phyloP scores from a whole-genome alignment of 768 basidiomycete species.

The Phaeotremella skinneri region DNA sequence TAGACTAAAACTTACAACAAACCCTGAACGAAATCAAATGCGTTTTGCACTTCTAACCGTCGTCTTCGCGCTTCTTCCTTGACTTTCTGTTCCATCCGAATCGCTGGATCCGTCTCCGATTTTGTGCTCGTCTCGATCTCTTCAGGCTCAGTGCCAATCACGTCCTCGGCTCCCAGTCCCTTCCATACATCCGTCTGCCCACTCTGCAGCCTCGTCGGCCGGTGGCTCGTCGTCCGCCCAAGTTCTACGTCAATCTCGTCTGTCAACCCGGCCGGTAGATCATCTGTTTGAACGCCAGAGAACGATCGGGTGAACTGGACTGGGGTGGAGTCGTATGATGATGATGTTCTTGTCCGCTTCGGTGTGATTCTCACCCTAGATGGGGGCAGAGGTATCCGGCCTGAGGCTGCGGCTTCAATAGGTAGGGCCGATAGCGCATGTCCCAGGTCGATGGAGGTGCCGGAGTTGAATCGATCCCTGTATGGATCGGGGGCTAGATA shows the following conservation, averaged over 20 bases:
- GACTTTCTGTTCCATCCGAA: neutral
- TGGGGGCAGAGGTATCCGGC: neutral
- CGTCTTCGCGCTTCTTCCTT: neutral
- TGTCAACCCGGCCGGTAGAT: conserved; percentile 17
- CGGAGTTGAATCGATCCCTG: neutral
- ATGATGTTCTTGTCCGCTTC: too few species aligned
- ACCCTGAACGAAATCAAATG: neutral
- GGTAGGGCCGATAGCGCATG: neutral
- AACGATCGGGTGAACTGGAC: conserved; percentile 24
- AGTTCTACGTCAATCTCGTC: conserved; percentile 14
- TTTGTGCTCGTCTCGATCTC: too few species aligned
- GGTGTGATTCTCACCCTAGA: neutral
- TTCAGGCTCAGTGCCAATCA: neutral
- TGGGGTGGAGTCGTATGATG: too few species aligned
- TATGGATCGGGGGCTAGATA: neutral
- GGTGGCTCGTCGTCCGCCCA: neutral
- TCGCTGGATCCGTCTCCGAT: neutral
- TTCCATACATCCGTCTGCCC: neutral
- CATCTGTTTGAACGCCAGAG: conserved; percentile 7
- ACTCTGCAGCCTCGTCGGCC: neutral
- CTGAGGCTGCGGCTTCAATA: neutral
- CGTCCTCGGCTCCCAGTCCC: neutral
- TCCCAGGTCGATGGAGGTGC: neutral
- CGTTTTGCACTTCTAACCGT: neutral
- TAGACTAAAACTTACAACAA: neutral